Percentiles rank a stretch among this genome's conserved stretches.
Conservation (phyloP, 805 yeast species). For the Saccharomycopsis microspora region DNA sequence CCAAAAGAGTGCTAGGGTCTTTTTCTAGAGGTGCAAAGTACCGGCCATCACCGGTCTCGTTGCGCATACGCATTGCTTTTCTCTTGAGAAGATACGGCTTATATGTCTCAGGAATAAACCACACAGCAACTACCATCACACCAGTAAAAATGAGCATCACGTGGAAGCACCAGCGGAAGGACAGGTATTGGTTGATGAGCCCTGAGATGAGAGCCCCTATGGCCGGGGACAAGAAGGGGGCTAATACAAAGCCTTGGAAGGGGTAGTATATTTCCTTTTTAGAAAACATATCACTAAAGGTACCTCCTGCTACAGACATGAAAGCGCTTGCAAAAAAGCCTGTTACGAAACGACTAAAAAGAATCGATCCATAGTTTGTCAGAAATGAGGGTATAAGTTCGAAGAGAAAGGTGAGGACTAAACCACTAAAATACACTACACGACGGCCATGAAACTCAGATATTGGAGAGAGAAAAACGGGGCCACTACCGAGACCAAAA, state of each 20-base stretch:
- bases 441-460: conserved; percentile 32
- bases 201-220: conserved; percentile 52
- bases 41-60: conserved; percentile 41
- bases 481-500: conserved; percentile 60
- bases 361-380: conserved; percentile 10
- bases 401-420: conserved; percentile 16
- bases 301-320: conserved; percentile 12
- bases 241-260: conserved; percentile 40
- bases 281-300: conserved; percentile 42
- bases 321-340: conserved; percentile 13
- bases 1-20: conserved; percentile 29
- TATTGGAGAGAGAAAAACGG: conserved; percentile 54
- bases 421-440: conserved; percentile 25
- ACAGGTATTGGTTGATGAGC: conserved; percentile 35
- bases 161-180: conserved; percentile 61
- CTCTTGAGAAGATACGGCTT: conserved; percentile 38
- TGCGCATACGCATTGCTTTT: conserved; percentile 38
- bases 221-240: conserved; percentile 47
- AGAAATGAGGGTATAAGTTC: conserved; percentile 12
- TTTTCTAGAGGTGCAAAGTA: conserved; percentile 51
- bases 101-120: conserved; percentile 46
- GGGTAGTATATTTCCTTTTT: conserved; percentile 43
- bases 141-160: conserved; percentile 44
- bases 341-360: conserved; percentile 12
- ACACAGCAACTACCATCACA: conserved; percentile 31